phyloP scores from a whole-genome alignment of 2,329 filamentous ascomycete genomes.

The Lanzia echinophila region DNA sequence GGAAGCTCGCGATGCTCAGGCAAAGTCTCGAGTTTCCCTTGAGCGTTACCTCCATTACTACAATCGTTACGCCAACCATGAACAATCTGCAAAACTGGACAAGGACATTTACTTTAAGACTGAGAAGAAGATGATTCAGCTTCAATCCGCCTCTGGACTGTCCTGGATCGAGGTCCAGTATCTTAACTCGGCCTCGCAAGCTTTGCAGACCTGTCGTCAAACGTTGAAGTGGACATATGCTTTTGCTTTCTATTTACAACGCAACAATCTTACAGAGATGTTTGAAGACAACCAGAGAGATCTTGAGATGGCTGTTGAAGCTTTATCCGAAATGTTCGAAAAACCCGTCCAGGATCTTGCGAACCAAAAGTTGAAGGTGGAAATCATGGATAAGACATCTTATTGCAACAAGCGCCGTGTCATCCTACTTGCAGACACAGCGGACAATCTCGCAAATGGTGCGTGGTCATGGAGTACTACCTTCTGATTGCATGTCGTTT shows the following conservation, averaged over 20 bases:
- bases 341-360: slow-evolving; percentile 85
- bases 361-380: slow-evolving; percentile 85
- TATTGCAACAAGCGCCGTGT: slow-evolving; percentile 92
- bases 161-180: slow-evolving; percentile 99
- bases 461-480: slow-evolving; percentile 34
- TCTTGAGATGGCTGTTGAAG: slow-evolving; percentile 93
- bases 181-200: slow-evolving; percentile 84
- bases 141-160: slow-evolving; percentile 90
- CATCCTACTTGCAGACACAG: slow-evolving; percentile 86
- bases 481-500: slow-evolving; percentile 1
- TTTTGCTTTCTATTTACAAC: slow-evolving; percentile 93
- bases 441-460: slow-evolving; percentile 86
- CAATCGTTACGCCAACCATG: slow-evolving; percentile 97
- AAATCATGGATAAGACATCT: slow-evolving; percentile 97
- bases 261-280: slow-evolving; percentile 93
- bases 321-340: slow-evolving; percentile 98
- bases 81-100: slow-evolving; percentile 93
- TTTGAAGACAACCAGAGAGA: slow-evolving; percentile 99
- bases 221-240: slow-evolving; percentile 99
- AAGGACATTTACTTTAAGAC: slow-evolving; percentile 95
- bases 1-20: slow-evolving; percentile 86
- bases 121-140: slow-evolving; percentile 97
- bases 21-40: slow-evolving; percentile 79
- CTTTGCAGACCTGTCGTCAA: slow-evolving; percentile 92
- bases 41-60: slow-evolving; percentile 99